Percentiles rank a stretch among this genome's conserved stretches.
These are phyloP conservation scores for Vitis hybrid DNA, from an alignment of 177 flowering plant genomes.

Conservation along the genomic window DNA sequence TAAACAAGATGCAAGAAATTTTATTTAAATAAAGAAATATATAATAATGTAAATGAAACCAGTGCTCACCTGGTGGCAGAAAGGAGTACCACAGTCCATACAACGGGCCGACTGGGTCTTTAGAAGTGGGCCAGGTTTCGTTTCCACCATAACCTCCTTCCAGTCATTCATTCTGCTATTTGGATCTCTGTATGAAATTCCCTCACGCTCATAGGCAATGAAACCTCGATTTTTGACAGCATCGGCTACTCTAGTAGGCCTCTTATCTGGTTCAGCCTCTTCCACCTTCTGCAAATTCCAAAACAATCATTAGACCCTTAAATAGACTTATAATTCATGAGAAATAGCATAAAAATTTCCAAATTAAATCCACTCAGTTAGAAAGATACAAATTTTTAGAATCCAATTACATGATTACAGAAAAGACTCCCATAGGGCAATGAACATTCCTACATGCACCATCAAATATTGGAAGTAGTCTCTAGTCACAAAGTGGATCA, in stretches of 20 bases:
- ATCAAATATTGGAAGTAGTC: too few relatives aligned
- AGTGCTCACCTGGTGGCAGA: conserved; percentile 88
- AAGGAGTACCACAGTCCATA: conserved; percentile 99
- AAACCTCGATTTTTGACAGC: conserved; percentile 93
- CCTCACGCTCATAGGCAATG: conserved; percentile 83
- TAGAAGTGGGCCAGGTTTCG: conserved; percentile 74
- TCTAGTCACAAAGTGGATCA: too few relatives aligned
- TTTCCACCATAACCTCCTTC: conserved; percentile 85
- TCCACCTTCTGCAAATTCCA: conserved; percentile 37
- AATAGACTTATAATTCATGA: background rate
- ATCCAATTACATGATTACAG: background rate
- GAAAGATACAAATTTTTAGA: background rate
- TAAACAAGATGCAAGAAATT: background rate
- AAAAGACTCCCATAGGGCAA: too few relatives aligned
- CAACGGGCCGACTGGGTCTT: conserved; percentile 98
- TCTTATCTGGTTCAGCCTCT: conserved; percentile 30
- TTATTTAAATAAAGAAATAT: background rate
- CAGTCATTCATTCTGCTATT: conserved; percentile 75
- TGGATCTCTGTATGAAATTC: conserved; percentile 87
- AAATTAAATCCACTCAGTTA: too few relatives aligned
- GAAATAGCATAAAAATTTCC: background rate
- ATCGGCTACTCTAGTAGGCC: conserved; percentile 69
- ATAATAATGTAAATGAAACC: background rate
- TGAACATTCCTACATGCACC: too few relatives aligned
- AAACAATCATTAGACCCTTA: conserved; percentile 9